These are phyloP conservation scores for Annona squamosa DNA, from an alignment of 164 flowering plant genomes.

Conservation along the genomic window DNA sequence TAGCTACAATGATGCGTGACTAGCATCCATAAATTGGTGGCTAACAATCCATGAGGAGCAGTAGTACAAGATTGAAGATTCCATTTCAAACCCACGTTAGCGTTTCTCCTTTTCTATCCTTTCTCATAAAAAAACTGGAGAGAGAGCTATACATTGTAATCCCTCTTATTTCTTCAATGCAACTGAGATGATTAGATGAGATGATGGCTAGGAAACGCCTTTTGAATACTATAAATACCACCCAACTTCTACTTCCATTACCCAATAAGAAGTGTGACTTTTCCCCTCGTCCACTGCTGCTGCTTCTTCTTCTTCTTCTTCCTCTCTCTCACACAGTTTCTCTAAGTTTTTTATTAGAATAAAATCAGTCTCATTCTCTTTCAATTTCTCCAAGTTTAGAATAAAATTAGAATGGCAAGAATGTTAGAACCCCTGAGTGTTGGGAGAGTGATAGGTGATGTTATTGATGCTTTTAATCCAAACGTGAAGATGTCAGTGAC, in stretches of 20 bases:
- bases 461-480: slow-evolving; percentile 38
- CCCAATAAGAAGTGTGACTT: slow-evolving; percentile 18
- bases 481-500: slow-evolving; percentile 38
- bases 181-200: slow-evolving; percentile 1
- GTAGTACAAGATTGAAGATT: neutral
- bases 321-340: neutral
- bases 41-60: neutral
- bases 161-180: neutral
- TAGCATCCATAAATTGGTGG: neutral
- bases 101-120: neutral
- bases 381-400: neutral
- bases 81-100: neutral
- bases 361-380: neutral
- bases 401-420: slow-evolving; percentile 27
- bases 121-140: neutral
- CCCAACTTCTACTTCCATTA: slow-evolving; percentile 12
- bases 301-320: neutral
- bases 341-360: neutral
- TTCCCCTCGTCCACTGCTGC: neutral
- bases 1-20: neutral
- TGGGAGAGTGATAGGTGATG: slow-evolving; percentile 56
- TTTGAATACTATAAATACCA: slow-evolving; percentile 19
- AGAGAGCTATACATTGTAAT: neutral
- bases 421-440: slow-evolving; percentile 40
- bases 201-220: neutral